Percentiles rank a stretch among this genome's conserved stretches.
Evolutionary conservation across 1,284 basidiomycete species (phyloP).

Genomic region (Erythrobasidium hasegawianum): DNA sequence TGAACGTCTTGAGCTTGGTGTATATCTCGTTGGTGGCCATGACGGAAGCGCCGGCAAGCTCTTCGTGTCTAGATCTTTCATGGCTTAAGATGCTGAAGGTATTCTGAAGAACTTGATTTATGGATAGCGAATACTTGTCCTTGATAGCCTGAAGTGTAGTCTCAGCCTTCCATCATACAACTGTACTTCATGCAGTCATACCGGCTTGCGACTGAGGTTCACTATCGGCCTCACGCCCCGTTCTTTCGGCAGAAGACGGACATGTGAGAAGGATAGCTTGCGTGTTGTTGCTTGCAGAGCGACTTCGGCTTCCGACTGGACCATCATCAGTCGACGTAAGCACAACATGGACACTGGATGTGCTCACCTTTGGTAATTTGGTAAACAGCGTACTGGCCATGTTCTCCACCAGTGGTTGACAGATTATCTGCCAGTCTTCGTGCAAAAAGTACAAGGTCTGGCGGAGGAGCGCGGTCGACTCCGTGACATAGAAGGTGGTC

Average conservation of each 20-base stretch:
- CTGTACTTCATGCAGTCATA: background rate
- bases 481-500: conserved; percentile 92
- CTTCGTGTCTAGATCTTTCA: conserved; percentile 71
- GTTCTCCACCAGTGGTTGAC: conserved; percentile 70
- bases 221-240: conserved; percentile 91
- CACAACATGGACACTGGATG: too few species aligned
- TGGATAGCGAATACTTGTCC: conserved; percentile 45
- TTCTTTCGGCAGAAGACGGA: conserved; percentile 89
- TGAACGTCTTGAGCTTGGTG: conserved; percentile 65
- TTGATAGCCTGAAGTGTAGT: conserved; percentile 1
- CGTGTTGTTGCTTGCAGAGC: conserved; percentile 54
- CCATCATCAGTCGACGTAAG: too few species aligned
- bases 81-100: conserved; percentile 79
- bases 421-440: conserved; percentile 84
- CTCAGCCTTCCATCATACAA: background rate
- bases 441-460: conserved; percentile 87
- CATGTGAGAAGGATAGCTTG: conserved; percentile 73
- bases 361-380: conserved; percentile 40
- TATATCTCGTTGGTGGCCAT: conserved; percentile 82
- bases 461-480: conserved; percentile 82
- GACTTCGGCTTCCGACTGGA: conserved; percentile 55
- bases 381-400: conserved; percentile 54
- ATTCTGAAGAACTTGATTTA: conserved; percentile 80
- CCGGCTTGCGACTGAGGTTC: conserved; percentile 69
- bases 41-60: conserved; percentile 70